Evolutionary conservation across 768 basidiomycete species (phyloP).

Genomic region (Boletus sp.): DNA sequence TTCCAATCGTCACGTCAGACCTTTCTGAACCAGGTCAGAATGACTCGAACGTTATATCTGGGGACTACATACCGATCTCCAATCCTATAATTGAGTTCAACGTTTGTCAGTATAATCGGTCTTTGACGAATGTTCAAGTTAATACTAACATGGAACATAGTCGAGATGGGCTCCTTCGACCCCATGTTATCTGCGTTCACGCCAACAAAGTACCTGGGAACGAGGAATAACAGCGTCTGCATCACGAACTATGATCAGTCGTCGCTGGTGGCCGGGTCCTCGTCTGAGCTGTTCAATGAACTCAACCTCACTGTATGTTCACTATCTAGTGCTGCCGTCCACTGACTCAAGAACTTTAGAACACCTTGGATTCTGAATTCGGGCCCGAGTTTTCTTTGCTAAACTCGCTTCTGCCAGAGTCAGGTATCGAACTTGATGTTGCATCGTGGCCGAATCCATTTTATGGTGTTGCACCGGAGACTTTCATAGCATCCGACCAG

Average conservation of each 20-base stretch:
- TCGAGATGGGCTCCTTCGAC: conserved; percentile 43
- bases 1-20: conserved; percentile 39
- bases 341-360: conserved; percentile 5
- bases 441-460: conserved; percentile 40
- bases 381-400: conserved; percentile 19
- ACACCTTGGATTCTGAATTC: conserved; percentile 5
- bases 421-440: conserved; percentile 27
- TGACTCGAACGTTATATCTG: conserved; percentile 17
- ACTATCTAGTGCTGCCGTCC: neutral
- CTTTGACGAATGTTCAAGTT: neutral
- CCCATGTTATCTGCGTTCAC: conserved; percentile 45
- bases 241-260: conserved; percentile 37
- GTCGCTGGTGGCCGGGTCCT: conserved; percentile 39
- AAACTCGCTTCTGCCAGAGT: conserved; percentile 23
- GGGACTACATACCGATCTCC: conserved; percentile 29
- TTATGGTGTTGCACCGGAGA: conserved; percentile 32
- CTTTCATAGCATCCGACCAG: conserved; percentile 35
- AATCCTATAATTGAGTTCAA: conserved; percentile 38
- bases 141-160: conserved; percentile 19
- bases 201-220: conserved; percentile 45
- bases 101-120: conserved; percentile 22
- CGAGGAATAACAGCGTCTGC: conserved; percentile 32
- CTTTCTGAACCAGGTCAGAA: conserved; percentile 27
- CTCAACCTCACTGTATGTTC: conserved; percentile 28
- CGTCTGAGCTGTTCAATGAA: conserved; percentile 36